A percentile compares a stretch with the other conserved stretches of the same genome.
These are phyloP conservation scores for Iberis amara DNA, from an alignment of 441 rosid species.

Conservation along the genomic window DNA sequence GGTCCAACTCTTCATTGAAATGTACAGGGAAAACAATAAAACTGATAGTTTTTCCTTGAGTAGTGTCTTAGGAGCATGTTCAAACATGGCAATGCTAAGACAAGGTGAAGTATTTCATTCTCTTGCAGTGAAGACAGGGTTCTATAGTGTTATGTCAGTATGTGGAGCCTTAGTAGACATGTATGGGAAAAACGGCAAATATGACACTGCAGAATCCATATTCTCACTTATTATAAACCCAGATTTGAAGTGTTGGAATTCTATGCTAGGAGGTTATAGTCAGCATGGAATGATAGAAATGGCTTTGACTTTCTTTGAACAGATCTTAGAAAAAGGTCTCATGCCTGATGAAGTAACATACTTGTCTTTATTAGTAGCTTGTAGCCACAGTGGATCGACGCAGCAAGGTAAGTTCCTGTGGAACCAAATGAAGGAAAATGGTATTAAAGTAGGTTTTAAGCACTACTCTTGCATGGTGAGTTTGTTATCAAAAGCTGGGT, in stretches of 20 bases:
- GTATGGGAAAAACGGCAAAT: conserved; percentile 73
- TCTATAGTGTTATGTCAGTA: conserved; percentile 46
- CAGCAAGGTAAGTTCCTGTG: conserved; percentile 60
- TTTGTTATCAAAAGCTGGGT: conserved; percentile 70
- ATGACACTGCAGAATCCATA: conserved; percentile 45
- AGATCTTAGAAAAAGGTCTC: conserved; percentile 38
- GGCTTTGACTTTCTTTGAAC: conserved; percentile 44
- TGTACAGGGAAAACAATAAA: conserved; percentile 48
- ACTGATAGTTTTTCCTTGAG: conserved; percentile 70
- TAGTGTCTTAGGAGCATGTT: conserved; percentile 74
- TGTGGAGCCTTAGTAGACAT: conserved; percentile 70
- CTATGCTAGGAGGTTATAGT: conserved; percentile 71
- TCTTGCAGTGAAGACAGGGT: conserved; percentile 53
- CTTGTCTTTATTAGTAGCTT: conserved; percentile 67
- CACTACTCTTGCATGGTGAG: conserved; percentile 85
- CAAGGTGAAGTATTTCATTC: conserved; percentile 79
- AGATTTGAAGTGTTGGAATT: conserved; percentile 86
- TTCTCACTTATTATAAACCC: conserved; percentile 45
- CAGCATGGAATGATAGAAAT: conserved; percentile 67
- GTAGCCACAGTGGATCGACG: conserved; percentile 65
- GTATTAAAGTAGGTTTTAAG: conserved; percentile 52
- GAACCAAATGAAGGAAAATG: conserved; percentile 53
- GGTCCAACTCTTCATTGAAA: conserved; percentile 43
- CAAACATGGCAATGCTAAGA: conserved; percentile 57
- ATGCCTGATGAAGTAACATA: conserved; percentile 68